A percentile compares a stretch with the other conserved stretches of the same genome.
Evolutionary conservation across 2,329 filamentous ascomycete species (phyloP).

Genomic region (Trichoderma oligosporum): DNA sequence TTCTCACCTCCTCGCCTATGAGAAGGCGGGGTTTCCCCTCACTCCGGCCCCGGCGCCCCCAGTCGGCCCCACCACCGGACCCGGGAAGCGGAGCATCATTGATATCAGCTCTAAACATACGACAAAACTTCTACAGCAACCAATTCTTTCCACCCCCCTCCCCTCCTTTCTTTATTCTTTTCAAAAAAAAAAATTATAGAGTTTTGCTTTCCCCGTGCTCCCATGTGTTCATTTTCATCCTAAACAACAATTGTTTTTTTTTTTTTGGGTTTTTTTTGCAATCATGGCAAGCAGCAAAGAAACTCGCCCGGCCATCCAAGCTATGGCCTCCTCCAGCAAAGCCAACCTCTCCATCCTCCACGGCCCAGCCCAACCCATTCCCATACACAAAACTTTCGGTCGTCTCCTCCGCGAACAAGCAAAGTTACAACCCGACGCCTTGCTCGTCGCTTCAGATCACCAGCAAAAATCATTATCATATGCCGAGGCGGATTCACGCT

Average conservation of each 20-base stretch:
- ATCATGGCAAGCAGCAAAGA: neutral
- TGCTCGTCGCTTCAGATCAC: conserved; percentile 3
- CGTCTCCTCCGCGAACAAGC: neutral
- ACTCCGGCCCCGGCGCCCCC: neutral
- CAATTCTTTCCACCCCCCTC: no score
- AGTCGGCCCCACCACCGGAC: conserved; percentile 4
- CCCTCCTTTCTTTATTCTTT: neutral
- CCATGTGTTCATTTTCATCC: neutral
- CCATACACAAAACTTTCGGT: neutral
- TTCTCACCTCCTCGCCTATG: neutral
- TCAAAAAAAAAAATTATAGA: conserved; percentile 2
- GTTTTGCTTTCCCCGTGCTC: neutral
- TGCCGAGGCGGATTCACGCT: neutral
- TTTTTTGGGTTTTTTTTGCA: no score
- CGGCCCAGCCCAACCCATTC: neutral
- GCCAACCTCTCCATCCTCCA: conserved; percentile 10
- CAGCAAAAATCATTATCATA: conserved; percentile 1
- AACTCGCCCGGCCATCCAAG: neutral
- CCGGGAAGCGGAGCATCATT: neutral
- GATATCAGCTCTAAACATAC: neutral
- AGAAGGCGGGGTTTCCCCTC: neutral
- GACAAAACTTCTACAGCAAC: no score
- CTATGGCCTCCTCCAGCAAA: neutral
- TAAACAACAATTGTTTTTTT: neutral
- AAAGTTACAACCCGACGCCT: neutral